phyloP scores from a whole-genome alignment of 2,329 filamentous ascomycete species.

The Metarhizium guizhouense region DNA sequence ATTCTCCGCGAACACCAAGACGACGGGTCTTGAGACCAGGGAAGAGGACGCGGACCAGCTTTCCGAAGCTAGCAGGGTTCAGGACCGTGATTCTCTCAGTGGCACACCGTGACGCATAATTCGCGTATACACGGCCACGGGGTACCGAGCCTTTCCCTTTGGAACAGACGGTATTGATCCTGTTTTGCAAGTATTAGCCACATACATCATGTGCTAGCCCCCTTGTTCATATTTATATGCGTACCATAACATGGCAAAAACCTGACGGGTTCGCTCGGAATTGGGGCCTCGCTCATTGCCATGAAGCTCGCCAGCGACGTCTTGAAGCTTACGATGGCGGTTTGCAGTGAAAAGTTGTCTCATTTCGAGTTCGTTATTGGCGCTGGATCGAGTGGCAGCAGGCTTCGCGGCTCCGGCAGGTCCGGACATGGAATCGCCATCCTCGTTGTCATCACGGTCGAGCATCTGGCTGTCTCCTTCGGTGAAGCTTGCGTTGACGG shows the following conservation, averaged over 20 bases:
- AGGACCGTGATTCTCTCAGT: constrained; percentile 89
- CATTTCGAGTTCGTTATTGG: constrained; percentile 75
- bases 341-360: constrained; percentile 65
- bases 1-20: constrained; percentile 88
- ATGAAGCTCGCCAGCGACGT: constrained; percentile 67
- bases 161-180: constrained; percentile 65
- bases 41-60: constrained; percentile 92
- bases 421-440: constrained; percentile 42
- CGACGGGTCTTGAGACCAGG: constrained; percentile 88
- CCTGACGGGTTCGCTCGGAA: constrained; percentile 73
- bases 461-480: constrained; percentile 52
- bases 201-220: neutral
- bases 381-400: constrained; percentile 55
- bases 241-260: constrained; percentile 85
- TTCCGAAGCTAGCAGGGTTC: constrained; percentile 96
- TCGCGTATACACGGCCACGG: constrained; percentile 85
- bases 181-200: constrained; percentile 22
- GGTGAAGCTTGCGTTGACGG: constrained; percentile 41
- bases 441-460: constrained; percentile 50
- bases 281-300: constrained; percentile 73
- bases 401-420: constrained; percentile 41
- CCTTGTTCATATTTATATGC: constrained; percentile 16
- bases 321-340: constrained; percentile 55
- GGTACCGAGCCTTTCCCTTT: constrained; percentile 80
- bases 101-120: constrained; percentile 87